phyloP scores from a whole-genome alignment of 495 filamentous ascomycete genomes.

The Extremus antarcticus region DNA sequence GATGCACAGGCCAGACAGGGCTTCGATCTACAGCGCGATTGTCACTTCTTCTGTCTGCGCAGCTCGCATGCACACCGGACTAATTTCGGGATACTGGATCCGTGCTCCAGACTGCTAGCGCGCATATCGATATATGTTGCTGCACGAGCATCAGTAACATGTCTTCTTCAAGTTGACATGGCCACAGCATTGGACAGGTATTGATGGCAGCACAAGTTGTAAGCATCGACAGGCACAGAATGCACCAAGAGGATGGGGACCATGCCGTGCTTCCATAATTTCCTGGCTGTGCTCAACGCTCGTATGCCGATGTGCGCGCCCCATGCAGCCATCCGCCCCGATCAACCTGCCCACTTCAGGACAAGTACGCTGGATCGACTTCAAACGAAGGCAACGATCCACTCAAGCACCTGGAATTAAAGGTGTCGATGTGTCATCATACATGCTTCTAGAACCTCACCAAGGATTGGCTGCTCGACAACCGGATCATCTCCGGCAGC shows the following conservation, averaged over 20 bases:
- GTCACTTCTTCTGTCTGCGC: too few species aligned
- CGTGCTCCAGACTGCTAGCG: too few species aligned
- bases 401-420: not conserved
- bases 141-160: not conserved
- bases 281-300: not conserved
- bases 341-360: too few species aligned
- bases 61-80: too few species aligned
- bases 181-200: conserved; percentile 4
- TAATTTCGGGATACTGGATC: too few species aligned
- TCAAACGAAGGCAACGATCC: not conserved
- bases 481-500: not conserved
- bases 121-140: too few species aligned
- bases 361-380: too few species aligned
- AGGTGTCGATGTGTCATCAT: not conserved
- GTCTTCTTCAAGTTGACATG: not conserved
- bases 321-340: not conserved
- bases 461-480: not conserved
- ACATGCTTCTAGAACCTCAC: too few species aligned
- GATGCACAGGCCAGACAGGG: too few species aligned
- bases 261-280: not conserved
- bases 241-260: not conserved
- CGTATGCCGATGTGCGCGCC: not conserved
- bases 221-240: not conserved
- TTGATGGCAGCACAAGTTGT: not conserved
- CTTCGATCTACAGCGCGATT: too few species aligned